Evolutionary conservation across 768 basidiomycete species (phyloP).

Genomic region (Pleurotus citrinopileatus): DNA sequence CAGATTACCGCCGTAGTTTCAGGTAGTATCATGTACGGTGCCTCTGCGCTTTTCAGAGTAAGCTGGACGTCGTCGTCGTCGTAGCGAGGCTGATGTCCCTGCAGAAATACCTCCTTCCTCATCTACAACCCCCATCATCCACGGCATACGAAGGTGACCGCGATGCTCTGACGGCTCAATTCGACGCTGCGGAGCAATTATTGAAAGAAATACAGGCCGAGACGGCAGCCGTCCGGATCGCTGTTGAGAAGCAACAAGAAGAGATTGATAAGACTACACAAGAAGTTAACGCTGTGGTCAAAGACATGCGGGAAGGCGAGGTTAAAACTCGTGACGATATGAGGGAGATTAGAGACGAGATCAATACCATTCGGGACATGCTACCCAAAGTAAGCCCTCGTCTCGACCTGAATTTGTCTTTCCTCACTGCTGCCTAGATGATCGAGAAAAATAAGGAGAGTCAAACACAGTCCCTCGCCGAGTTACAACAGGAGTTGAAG

Average conservation of each 20-base stretch:
- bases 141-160: conserved; percentile 90
- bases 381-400: conserved; percentile 75
- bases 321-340: conserved; percentile 81
- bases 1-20: conserved; percentile 94
- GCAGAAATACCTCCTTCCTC: conserved; percentile 93
- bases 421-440: conserved; percentile 54
- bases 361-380: conserved; percentile 88
- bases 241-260: conserved; percentile 74
- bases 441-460: conserved; percentile 89
- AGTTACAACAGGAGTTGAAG: conserved; percentile 92
- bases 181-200: conserved; percentile 82
- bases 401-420: conserved; percentile 2
- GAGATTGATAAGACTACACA: conserved; percentile 68
- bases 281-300: conserved; percentile 70
- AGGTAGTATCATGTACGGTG: conserved; percentile 80
- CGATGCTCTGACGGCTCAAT: conserved; percentile 81
- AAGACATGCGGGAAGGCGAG: conserved; percentile 78
- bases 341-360: conserved; percentile 88
- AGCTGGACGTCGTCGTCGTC: conserved; percentile 14
- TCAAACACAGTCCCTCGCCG: conserved; percentile 78
- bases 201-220: conserved; percentile 79
- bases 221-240: conserved; percentile 65
- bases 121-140: conserved; percentile 82
- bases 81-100: conserved; percentile 9
- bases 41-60: conserved; percentile 77